Percentiles rank a stretch among this genome's conserved stretches.
Conservation (phyloP, 305 asterid species). For the Fraxinus dipetala region DNA sequence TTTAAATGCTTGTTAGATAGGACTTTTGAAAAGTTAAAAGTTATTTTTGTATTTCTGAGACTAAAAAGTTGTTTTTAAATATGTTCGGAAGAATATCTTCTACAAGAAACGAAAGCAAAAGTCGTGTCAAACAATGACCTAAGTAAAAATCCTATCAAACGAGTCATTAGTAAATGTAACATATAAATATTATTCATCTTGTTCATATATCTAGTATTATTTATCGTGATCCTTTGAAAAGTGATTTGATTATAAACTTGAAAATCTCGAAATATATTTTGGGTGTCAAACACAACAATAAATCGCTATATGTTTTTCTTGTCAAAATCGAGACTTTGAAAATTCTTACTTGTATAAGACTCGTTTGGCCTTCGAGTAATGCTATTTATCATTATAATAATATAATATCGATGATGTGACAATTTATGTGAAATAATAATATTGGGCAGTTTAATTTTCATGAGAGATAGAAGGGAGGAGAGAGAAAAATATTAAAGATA, state of each 20-base stretch:
- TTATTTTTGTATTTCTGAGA: neutral
- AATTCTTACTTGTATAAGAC: neutral
- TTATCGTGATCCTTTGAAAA: neutral
- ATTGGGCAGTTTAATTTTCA: too few relatives aligned
- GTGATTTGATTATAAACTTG: neutral
- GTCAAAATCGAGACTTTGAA: neutral
- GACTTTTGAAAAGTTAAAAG: neutral
- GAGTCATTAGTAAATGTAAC: neutral
- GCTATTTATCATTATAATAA: too few relatives aligned
- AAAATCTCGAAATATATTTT: neutral
- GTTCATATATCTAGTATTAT: neutral
- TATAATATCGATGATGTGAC: neutral
- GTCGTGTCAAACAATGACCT: neutral
- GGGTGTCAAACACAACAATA: too few relatives aligned
- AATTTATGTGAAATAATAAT: too few relatives aligned
- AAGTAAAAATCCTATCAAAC: neutral
- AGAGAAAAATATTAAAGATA: neutral
- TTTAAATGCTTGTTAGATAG: too few relatives aligned
- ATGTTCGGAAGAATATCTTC: too few relatives aligned
- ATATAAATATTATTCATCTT: neutral
- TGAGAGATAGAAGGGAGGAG: neutral
- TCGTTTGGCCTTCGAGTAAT: neutral
- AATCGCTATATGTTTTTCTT: neutral
- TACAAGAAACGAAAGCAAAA: neutral
- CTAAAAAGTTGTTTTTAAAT: too few relatives aligned